These are phyloP conservation scores for Boletales sp. DNA, from an alignment of 768 basidiomycete genomes.

Conservation along the genomic window DNA sequence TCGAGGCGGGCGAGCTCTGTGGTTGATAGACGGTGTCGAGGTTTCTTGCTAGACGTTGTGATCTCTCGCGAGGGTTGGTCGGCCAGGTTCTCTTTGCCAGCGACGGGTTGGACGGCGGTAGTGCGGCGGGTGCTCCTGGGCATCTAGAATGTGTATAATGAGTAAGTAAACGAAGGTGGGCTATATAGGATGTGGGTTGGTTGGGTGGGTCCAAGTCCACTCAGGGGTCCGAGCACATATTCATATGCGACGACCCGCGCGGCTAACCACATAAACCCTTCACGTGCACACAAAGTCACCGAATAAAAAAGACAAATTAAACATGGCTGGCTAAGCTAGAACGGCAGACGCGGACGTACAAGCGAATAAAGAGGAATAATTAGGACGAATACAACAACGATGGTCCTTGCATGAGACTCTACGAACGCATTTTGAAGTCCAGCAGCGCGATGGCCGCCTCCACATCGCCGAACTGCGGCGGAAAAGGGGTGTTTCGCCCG, in stretches of 20 bases:
- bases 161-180: constrained; percentile 17
- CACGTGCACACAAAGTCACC: constrained; percentile 12
- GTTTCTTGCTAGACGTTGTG: constrained; percentile 18
- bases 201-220: neutral
- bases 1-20: constrained; percentile 27
- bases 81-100: constrained; percentile 16
- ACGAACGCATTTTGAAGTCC: constrained; percentile 28
- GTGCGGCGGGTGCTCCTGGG: constrained; percentile 27
- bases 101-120: constrained; percentile 5
- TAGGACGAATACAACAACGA: constrained; percentile 11
- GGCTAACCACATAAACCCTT: constrained; percentile 24
- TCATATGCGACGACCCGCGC: neutral
- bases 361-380: constrained; percentile 30
- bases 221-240: neutral
- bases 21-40: constrained; percentile 37
- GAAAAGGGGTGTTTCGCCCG: neutral
- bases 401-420: neutral
- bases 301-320: too few species aligned
- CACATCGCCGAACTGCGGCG: constrained; percentile 30
- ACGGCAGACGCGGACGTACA: too few species aligned
- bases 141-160: constrained; percentile 17
- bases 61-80: neutral
- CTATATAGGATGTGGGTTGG: constrained; percentile 19
- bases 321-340: too few species aligned
- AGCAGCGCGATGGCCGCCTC: constrained; percentile 36